These are phyloP conservation scores for Penicillium parvum DNA, from an alignment of 495 filamentous ascomycete genomes.

Conservation along the genomic window DNA sequence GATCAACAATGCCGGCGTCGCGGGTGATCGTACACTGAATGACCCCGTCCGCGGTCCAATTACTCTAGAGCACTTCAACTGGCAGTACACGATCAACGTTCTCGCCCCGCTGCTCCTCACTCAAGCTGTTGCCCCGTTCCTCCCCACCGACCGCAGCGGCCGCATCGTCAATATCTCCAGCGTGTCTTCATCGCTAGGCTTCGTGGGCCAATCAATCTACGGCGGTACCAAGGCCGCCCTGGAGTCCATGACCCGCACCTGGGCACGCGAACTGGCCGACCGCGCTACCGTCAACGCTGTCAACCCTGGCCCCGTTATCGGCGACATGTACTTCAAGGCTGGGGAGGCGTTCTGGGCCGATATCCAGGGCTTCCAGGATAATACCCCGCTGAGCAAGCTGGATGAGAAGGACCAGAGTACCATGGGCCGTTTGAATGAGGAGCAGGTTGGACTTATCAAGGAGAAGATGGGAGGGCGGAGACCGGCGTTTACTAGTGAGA, in stretches of 20 bases:
- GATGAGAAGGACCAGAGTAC: constrained; percentile 35
- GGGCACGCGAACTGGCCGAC: constrained; percentile 76
- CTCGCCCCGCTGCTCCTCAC: constrained; percentile 78
- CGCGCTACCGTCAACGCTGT: constrained; percentile 78
- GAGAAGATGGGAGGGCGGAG: constrained; percentile 61
- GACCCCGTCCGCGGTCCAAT: constrained; percentile 46
- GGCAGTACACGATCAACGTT: constrained; percentile 78
- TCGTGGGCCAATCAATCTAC: constrained; percentile 70
- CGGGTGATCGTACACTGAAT: constrained; percentile 55
- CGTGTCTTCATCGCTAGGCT: constrained; percentile 65
- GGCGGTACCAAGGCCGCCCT: constrained; percentile 86
- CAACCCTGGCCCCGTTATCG: constrained; percentile 83
- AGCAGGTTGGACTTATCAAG: constrained; percentile 55
- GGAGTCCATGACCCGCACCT: constrained; percentile 89
- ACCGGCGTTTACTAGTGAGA: constrained; percentile 66
- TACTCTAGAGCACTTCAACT: constrained; percentile 56
- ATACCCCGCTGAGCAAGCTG: constrained; percentile 59
- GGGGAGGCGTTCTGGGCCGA: constrained; percentile 51
- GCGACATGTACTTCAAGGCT: constrained; percentile 65
- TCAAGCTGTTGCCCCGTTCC: constrained; percentile 63
- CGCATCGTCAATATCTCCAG: constrained; percentile 77
- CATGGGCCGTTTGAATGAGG: constrained; percentile 51
- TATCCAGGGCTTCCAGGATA: constrained; percentile 60
- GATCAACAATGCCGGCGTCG: constrained; percentile 82
- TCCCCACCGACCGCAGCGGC: constrained; percentile 69